Evolutionary conservation across 768 basidiomycete species (phyloP), one percentile per base, ranked within the genome.

Genomic region (Leccinum subgranulosum): DNA sequence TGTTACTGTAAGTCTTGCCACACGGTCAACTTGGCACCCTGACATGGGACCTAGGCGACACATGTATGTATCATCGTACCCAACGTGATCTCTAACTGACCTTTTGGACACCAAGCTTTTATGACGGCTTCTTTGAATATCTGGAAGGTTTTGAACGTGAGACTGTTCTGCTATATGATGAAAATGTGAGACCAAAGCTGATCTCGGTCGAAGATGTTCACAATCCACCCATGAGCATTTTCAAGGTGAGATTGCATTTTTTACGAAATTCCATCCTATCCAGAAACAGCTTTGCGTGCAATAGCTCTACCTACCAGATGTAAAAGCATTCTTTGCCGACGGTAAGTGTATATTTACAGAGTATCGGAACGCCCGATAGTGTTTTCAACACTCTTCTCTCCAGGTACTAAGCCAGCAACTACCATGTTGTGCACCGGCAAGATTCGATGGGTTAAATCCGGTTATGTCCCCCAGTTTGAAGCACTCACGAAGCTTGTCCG

Each of bases 381-480:
- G 4, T 41, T 39, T 39, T 27, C 1, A 29, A 51, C 31, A 9
- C 6, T 29, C 2, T 33, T 31, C 29, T 31, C 29, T 54, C 28
- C 36, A 70, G 68, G 68, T 17, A 58, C 46, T 27, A 66, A 59
- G 31, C 68, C 66, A 29, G 69, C 54, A 3, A 2, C 52, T 11
- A 70, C 68, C 46, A 66, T 59, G 17, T 14, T 70, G 5, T 70
- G 67, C 46, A 69, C 87, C 79, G 78, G 82, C 19, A 88, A 86
- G 70, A 84, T 88, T 60, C 82, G 70, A 72, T 80, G 85, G 46
- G 81, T 79, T 9, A 78, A 77, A 59, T 79, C 84, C 0, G 85
- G 87, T 62, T 87, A 87, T 64, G 67, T 83, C 8, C 78, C 84
- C 17, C 81, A 87, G 58, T 88, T 85, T 66, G 81, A 84, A 56